Base-by-base conservation (phyloP, 1,139 yeast genomes). In the Lodderomyces elongisporus region DNA sequence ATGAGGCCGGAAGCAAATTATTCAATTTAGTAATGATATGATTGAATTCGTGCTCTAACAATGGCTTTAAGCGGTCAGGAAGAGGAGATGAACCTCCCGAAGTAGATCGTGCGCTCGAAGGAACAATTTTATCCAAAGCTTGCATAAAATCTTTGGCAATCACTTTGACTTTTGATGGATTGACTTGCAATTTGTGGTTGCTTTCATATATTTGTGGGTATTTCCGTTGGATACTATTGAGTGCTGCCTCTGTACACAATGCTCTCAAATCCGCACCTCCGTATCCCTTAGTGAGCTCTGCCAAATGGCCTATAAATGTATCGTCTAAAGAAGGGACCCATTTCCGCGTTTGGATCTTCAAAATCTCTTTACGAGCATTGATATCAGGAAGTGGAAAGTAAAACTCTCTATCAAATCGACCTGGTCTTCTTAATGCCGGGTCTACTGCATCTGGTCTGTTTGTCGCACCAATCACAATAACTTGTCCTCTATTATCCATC, bases 241-340 rank as follows among this genome's bases (percentile, higher is more conserved):
- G 67, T 0, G 98, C 97, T 10, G 96, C 93, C 54, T 91, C 99
- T 0, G 97, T 89, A 52, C 97, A 89, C 23, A 91, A 65, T 0
- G 97, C 96, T 36, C 96, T 69, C 42, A 93, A 66, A 58, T 91
- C 99, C 3, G 99, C 97, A 62, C 99, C 99, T 25, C 98, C 98
- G 51, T 87, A 93, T 0, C 98, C 98, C 53, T 89, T 91, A 0
- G 99, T 89, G 38, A 87, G 62, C 10, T 70, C 69, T 0, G 97
- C 93, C 30, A 91, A 70, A 37, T 79, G 78, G 3, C 70, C 70
- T 6, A 85, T 52, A 45, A 91, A 84, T 6, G 56, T 62, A 0
- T 66, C 66, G 1, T 74, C 56, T 34, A 84, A 58, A 0, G 83
- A 82, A 2, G 95, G 94, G 4, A 69, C 68, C 99, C 99, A 91